Percentiles rank a stretch among this genome's conserved stretches.
Evolutionary conservation across 2,329 filamentous ascomycete species (phyloP).

Genomic region (Dryadomyces quercivorus): DNA sequence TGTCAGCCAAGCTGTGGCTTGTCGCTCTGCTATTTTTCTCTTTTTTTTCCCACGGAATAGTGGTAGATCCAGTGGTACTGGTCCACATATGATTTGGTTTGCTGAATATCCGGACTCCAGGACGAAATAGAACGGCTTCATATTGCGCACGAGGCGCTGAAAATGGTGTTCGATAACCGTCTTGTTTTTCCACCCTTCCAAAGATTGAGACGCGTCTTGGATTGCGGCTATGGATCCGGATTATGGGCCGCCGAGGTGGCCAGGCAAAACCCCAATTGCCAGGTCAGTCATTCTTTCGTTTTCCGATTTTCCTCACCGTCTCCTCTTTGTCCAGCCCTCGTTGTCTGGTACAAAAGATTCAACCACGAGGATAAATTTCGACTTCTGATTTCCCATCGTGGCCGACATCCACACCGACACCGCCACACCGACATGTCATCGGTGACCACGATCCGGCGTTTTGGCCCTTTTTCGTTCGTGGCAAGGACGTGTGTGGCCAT

Average conservation of each 20-base stretch:
- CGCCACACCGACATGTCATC: background rate
- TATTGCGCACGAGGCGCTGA: constrained; percentile 50
- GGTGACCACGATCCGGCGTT: background rate
- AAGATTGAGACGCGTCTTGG: constrained; percentile 47
- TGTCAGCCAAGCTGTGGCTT: background rate
- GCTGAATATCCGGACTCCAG: constrained; percentile 25
- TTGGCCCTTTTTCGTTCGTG: background rate
- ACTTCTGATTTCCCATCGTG: background rate
- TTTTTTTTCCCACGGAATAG: background rate
- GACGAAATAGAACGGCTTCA: constrained; percentile 56
- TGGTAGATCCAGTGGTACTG: background rate
- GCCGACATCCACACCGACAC: background rate
- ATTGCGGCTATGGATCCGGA: constrained; percentile 62
- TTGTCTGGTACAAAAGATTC: background rate
- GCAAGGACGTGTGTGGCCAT: background rate
- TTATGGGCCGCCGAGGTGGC: constrained; percentile 61
- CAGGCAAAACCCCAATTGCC: constrained; percentile 47
- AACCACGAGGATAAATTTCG: background rate
- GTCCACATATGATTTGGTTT: background rate
- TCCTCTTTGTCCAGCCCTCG: background rate
- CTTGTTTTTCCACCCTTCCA: constrained; percentile 58
- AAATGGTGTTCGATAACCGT: constrained; percentile 50
- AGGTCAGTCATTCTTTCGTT: constrained; percentile 32
- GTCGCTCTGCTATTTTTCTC: background rate
- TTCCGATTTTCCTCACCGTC: background rate